These are phyloP conservation scores for Pythium volutum DNA, from an alignment of 352 stramenopile species.

Conservation along the genomic window DNA sequence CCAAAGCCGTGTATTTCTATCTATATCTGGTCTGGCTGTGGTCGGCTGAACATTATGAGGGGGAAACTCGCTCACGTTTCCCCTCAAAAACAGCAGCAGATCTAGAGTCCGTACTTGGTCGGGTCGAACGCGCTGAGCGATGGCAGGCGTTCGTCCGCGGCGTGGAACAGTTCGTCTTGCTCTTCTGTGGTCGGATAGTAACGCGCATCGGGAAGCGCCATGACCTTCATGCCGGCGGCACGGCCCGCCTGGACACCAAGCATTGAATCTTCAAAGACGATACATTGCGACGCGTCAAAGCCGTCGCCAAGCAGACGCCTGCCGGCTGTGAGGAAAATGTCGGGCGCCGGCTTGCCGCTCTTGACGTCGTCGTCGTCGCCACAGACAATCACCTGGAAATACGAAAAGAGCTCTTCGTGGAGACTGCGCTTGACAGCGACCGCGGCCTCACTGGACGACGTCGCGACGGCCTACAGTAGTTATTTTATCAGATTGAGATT, in stretches of 20 bases:
- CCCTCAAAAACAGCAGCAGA: background rate
- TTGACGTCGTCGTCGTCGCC: conserved; percentile 71
- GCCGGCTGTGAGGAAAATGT: conserved; percentile 76
- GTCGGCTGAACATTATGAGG: background rate
- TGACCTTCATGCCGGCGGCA: conserved; percentile 59
- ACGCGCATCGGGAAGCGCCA: conserved; percentile 67
- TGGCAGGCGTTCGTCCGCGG: conserved; percentile 62
- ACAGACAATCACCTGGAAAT: conserved; percentile 70
- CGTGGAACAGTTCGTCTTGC: conserved; percentile 41
- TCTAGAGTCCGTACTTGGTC: conserved; percentile 26
- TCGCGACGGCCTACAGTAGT: conserved; percentile 47
- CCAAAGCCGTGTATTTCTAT: no score
- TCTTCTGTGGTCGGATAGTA: conserved; percentile 52
- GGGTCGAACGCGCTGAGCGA: conserved; percentile 56
- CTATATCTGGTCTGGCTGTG: conserved; percentile 2
- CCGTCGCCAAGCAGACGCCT: conserved; percentile 47
- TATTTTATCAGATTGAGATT: no score
- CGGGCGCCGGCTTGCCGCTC: conserved; percentile 67
- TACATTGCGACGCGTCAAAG: conserved; percentile 40
- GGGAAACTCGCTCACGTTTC: no score
- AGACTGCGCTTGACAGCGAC: conserved; percentile 63
- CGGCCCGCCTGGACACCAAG: conserved; percentile 64
- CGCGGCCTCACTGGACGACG: conserved; percentile 61
- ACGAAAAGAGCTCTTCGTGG: conserved; percentile 71
- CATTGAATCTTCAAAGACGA: conserved; percentile 81